Evolutionary conservation across 2,329 filamentous ascomycete genomes (phyloP).

Genomic region (Pseudogymnoascus sp.): DNA sequence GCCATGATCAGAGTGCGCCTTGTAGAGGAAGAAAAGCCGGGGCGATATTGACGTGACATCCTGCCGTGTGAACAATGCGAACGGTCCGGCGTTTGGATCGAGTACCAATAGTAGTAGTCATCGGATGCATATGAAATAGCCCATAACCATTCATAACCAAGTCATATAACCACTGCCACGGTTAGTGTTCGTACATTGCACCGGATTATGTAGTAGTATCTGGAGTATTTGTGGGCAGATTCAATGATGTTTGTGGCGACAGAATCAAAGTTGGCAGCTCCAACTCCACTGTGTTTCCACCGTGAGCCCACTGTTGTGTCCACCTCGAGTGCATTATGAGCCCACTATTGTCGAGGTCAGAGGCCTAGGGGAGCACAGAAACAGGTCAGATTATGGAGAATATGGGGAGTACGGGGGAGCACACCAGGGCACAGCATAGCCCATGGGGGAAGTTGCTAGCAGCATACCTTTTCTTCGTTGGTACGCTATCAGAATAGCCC

Average conservation of each 20-base stretch:
- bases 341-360: background rate
- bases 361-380: background rate
- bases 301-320: background rate
- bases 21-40: background rate
- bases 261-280: slow-evolving; percentile 1
- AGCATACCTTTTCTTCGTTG: background rate
- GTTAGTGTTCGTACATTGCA: background rate
- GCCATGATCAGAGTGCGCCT: background rate
- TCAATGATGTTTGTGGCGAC: background rate
- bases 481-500: background rate
- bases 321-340: background rate
- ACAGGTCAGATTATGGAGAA: background rate
- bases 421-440: background rate
- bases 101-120: background rate
- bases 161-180: background rate
- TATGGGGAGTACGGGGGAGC: background rate
- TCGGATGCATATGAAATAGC: background rate
- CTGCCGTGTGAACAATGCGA: background rate
- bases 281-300: background rate
- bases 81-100: background rate
- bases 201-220: background rate
- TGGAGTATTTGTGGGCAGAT: background rate
- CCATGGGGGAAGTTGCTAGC: background rate
- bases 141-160: background rate
- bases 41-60: background rate